These are phyloP conservation scores for Daldinia sp. DNA, from an alignment of 2,329 filamentous ascomycete species.

Conservation along the genomic window DNA sequence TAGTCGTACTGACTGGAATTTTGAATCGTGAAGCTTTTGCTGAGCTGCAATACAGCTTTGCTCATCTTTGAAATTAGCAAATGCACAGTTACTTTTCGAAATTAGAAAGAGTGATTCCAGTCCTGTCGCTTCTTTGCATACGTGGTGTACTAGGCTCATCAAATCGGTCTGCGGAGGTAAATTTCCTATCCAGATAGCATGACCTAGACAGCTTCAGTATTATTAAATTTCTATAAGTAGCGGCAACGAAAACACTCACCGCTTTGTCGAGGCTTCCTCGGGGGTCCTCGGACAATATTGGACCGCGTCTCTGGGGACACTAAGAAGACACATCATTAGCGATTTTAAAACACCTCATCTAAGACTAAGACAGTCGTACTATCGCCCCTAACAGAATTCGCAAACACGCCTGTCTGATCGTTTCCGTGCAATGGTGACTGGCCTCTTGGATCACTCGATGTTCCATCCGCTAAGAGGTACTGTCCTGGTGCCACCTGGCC, in stretches of 20 bases:
- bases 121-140: slow-evolving; percentile 79
- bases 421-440: slow-evolving; percentile 36
- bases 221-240: slow-evolving; percentile 25
- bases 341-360: background rate
- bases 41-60: slow-evolving; percentile 78
- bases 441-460: slow-evolving; percentile 33
- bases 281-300: slow-evolving; percentile 60
- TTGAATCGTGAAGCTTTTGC: slow-evolving; percentile 86
- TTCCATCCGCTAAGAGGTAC: slow-evolving; percentile 45
- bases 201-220: slow-evolving; percentile 58
- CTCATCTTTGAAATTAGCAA: slow-evolving; percentile 93
- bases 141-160: slow-evolving; percentile 87
- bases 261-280: slow-evolving; percentile 67
- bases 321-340: slow-evolving; percentile 33
- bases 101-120: slow-evolving; percentile 93
- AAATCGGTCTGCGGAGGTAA: slow-evolving; percentile 84
- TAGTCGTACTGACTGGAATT: slow-evolving; percentile 83
- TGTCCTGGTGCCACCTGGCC: slow-evolving; percentile 49
- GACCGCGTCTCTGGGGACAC: slow-evolving; percentile 48
- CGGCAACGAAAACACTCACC: slow-evolving; percentile 54
- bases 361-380: slow-evolving; percentile 40
- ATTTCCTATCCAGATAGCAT: slow-evolving; percentile 96
- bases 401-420: slow-evolving; percentile 27
- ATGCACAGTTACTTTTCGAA: slow-evolving; percentile 96
- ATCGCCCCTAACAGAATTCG: slow-evolving; percentile 32